These are phyloP conservation scores for Lasiodiplodia theobromae DNA, from an alignment of 2,329 filamentous ascomycete genomes.

Conservation along the genomic window DNA sequence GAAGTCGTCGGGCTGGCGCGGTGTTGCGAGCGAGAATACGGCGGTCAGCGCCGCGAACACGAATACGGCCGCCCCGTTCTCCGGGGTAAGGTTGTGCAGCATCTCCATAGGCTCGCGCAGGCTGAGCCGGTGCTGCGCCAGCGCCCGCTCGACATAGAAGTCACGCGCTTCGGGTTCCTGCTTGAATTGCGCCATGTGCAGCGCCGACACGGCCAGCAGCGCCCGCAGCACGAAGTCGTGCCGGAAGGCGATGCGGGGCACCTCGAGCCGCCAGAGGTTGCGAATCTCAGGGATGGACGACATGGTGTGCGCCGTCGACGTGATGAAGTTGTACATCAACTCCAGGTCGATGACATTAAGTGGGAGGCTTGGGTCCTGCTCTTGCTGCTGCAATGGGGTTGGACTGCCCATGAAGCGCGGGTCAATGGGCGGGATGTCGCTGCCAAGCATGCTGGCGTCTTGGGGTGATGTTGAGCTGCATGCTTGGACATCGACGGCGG, in stretches of 20 bases:
- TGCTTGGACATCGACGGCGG: not conserved
- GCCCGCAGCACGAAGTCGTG: slow-evolving; percentile 54
- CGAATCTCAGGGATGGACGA: slow-evolving; percentile 34
- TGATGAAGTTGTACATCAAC: slow-evolving; percentile 43
- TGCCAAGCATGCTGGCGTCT: not conserved
- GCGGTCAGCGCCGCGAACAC: slow-evolving; percentile 15
- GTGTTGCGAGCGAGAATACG: slow-evolving; percentile 7
- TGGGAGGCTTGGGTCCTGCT: not conserved
- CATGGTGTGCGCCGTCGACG: slow-evolving; percentile 39
- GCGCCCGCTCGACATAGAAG: slow-evolving; percentile 6
- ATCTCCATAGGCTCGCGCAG: slow-evolving; percentile 14
- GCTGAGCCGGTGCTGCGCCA: slow-evolving; percentile 12
- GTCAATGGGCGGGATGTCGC: slow-evolving; percentile 29
- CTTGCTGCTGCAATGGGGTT: slow-evolving; percentile 32
- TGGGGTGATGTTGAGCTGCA: not conserved
- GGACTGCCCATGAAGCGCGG: slow-evolving; percentile 34
- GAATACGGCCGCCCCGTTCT: slow-evolving; percentile 8
- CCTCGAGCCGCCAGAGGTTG: slow-evolving; percentile 34
- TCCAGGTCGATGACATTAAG: slow-evolving; percentile 35
- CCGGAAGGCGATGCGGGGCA: slow-evolving; percentile 47
- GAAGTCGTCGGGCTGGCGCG: slow-evolving; percentile 16
- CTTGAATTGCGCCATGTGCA: slow-evolving; percentile 51
- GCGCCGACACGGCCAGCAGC: slow-evolving; percentile 53
- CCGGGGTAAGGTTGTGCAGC: slow-evolving; percentile 5
- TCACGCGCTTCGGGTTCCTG: slow-evolving; percentile 32